Evolutionary conservation across 352 stramenopile genomes (phyloP), one percentile per base, ranked within the genome.

Genomic region (Phytophthora nicotianae): DNA sequence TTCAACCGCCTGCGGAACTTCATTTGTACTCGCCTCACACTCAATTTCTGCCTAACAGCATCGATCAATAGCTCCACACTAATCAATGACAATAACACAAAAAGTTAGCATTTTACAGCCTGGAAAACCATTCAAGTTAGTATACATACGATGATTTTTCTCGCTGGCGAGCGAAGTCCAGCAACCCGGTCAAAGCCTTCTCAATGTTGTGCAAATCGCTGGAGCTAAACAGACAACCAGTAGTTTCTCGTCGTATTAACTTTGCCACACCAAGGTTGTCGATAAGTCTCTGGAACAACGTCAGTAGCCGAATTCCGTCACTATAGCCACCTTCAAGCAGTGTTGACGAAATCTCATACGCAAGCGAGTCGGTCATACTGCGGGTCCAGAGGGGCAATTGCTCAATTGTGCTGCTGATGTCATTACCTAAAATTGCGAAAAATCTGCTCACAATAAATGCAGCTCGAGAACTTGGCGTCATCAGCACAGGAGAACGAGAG

Each of bases 31-130:
- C 83, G 82, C 38, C 79, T 63, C 17, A 94, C 80, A 9, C 81
- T 81, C 3, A 92, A 37, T 29, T 92, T 96, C 17, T 93, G 82
- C 13, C 75, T 69, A 1, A 95, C 70, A 0, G 82, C 72, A 14
- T 93, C 81, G 20, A 95, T 86, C 7, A 93, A 37, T 13, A 87
- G 46, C 49, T 93, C 86, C 20, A 69, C 76, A 0, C 75, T 86
- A 46, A 20, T n/a, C n/a, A 16, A 8, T 8, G 11, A 26, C 8
- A 32, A 13, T 13, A 35, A 40, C 29, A 57, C 52, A 16, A 26
- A n/a, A 59, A 7, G 45, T 47, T 27, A 51, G 53, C 17, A 46
- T 13, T 13, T 33, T 20, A n/a, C 41, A 26, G 20, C 11, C 21
- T 11, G n/a, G 27, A 59, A 35, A n/a, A 14, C 14, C 14, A n/a